Conservation (phyloP, 2,329 filamentous ascomycete species). For the Dothideomycetes sp. region DNA sequence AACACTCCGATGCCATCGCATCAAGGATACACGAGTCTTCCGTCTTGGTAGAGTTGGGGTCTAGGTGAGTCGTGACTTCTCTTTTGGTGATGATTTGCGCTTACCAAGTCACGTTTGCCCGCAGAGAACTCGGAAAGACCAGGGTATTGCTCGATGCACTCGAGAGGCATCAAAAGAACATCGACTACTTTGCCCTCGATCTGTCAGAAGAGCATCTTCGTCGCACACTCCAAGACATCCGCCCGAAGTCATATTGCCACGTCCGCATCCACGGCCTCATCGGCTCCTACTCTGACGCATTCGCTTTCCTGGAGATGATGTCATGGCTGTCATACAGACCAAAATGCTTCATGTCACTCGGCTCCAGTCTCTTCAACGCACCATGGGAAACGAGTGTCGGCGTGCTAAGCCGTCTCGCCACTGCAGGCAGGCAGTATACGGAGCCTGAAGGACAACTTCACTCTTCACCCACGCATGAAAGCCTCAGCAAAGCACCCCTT, state of each 20-base stretch:
- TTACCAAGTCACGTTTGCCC: too few relatives aligned
- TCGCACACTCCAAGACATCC: not conserved
- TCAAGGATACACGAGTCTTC: too few relatives aligned
- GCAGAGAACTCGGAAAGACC: constrained; percentile 5
- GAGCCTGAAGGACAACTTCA: too few relatives aligned
- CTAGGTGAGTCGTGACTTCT: too few relatives aligned
- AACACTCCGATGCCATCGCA: constrained; percentile 1
- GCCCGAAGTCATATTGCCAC: not conserved
- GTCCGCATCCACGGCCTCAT: constrained; percentile 3
- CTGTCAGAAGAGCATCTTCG: not conserved
- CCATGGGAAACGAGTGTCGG: not conserved
- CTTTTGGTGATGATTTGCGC: too few relatives aligned
- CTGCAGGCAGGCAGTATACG: not conserved
- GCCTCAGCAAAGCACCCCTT: not conserved
- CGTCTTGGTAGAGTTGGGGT: too few relatives aligned
- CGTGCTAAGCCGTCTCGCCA: not conserved
- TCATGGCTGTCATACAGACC: not conserved
- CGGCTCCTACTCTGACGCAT: constrained; percentile 1
- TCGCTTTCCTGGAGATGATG: not conserved
- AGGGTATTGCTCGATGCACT: constrained; percentile 2
- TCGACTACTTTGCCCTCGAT: constrained; percentile 6
- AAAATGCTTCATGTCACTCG: constrained; percentile 2
- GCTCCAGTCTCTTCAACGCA: not conserved
- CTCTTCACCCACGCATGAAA: too few relatives aligned
- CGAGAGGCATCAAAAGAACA: not conserved